Conservation (phyloP, 106 monocot species). For the Cymbidium sinense region DNA sequence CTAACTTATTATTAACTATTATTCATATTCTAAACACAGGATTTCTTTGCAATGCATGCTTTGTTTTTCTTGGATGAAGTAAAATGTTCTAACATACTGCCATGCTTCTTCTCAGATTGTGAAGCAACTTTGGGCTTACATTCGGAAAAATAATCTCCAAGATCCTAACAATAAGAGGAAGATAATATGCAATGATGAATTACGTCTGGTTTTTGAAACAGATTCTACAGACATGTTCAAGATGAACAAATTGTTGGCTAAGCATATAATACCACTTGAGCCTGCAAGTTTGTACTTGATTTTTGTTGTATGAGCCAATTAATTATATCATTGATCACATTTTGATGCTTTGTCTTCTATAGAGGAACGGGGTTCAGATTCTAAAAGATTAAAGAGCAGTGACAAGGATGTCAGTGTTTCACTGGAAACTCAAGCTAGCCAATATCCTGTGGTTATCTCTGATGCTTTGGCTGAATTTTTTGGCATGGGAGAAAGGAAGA, state of each 20-base stretch:
- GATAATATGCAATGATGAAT: conserved; percentile 93
- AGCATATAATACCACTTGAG: conserved; percentile 82
- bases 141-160: conserved; percentile 85
- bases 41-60: neutral
- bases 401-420: conserved; percentile 17
- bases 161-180: conserved; percentile 96
- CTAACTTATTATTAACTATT: too few relatives aligned
- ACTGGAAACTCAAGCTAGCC: conserved; percentile 18
- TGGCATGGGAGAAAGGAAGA: conserved; percentile 56
- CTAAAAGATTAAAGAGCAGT: conserved; percentile 39
- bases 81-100: neutral
- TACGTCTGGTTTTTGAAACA: conserved; percentile 85
- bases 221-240: conserved; percentile 98
- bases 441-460: conserved; percentile 52
- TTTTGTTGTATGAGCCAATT: neutral
- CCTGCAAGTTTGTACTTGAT: conserved; percentile 35
- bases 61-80: neutral
- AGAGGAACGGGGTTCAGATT: conserved; percentile 42
- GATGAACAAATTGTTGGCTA: conserved; percentile 96
- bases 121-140: conserved; percentile 93
- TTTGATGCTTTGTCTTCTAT: conserved; percentile 14
- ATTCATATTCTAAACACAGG: neutral
- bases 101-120: conserved; percentile 58
- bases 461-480: conserved; percentile 68
- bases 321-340: neutral